A percentile compares a stretch with the other conserved stretches of the same genome.
phyloP scores from a whole-genome alignment of 371 early-diverging fungal species.

The Massospora cicadina region DNA sequence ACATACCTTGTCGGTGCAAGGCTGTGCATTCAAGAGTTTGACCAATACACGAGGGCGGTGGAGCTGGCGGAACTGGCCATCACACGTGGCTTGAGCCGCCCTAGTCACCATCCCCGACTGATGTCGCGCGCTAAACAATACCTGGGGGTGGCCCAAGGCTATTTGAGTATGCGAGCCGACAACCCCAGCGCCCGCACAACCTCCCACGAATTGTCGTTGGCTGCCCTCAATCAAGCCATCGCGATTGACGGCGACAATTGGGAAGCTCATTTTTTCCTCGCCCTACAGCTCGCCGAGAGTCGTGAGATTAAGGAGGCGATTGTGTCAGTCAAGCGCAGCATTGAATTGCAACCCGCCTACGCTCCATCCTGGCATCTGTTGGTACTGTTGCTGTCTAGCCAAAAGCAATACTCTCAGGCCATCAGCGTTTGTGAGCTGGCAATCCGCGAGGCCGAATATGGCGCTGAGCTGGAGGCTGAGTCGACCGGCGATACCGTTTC shows the following conservation, averaged over 20 bases:
- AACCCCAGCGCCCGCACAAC: constrained; percentile 35
- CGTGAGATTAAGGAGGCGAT: constrained; percentile 59
- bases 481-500: not conserved
- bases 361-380: constrained; percentile 76
- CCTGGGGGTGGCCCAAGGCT: constrained; percentile 40
- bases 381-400: constrained; percentile 50
- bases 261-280: constrained; percentile 55
- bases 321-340: constrained; percentile 31
- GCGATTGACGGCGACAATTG: constrained; percentile 24
- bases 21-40: constrained; percentile 27
- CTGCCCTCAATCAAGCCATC: constrained; percentile 33
- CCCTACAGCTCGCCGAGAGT: constrained; percentile 60
- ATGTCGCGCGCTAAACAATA: constrained; percentile 26
- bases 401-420: constrained; percentile 38
- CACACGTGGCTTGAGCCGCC: constrained; percentile 16
- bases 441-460: constrained; percentile 37
- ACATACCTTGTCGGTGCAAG: constrained; percentile 13
- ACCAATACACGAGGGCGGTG: constrained; percentile 23
- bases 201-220: constrained; percentile 43
- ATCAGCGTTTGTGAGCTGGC: constrained; percentile 56
- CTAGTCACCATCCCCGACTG: constrained; percentile 15
- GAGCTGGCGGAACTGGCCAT: constrained; percentile 27
- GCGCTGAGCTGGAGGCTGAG: constrained; percentile 14
- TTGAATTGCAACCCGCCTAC: constrained; percentile 35
- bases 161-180: constrained; percentile 1